Evolutionary conservation across 306 rosid genomes (phyloP), one percentile per base, ranked within the genome.

Genomic region (Vachellia collinsii): DNA sequence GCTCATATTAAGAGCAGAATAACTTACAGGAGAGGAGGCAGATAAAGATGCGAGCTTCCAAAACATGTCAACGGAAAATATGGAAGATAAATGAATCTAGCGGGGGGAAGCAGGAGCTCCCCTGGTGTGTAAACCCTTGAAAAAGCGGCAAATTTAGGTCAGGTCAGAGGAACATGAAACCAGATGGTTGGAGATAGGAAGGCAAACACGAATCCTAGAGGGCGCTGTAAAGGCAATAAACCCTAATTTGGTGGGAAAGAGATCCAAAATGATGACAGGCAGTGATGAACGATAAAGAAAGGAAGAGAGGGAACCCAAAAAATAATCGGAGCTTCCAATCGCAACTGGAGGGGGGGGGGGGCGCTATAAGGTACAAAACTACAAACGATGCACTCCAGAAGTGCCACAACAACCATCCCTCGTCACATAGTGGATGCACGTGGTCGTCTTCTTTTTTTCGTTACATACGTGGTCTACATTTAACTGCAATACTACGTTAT

Each of bases 41-140:
- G 97, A 93, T 9, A 95, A 90, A 87, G 99, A 83, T 4, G 98
- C 82, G 84, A 96, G 93, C 95, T 94, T 96, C 99, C 99, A 96
- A 77, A 96, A 96, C 99, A 96, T 96, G 92, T 65, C 83, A 94
- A 73, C 29, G 19, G 58, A 9, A 41, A 42, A 65, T 36, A 43
- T 75, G 42, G 79, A 54, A 29, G 70, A 68, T 22, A 20, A 17
- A 64, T 34, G 34, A 84, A 79, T 71, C 74, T 56, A 78, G 37
- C 23, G 19, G 70, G 79, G 25, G 50, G 83, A 72, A 83, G 90
- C 79, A 38, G 86, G 83, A 81, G 88, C 78, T 74, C 64, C 65
- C 51, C 79, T 86, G 98, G 88, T 92, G 97, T 82, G 86, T 54
- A 68, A 88, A 79, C 89, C 88, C 88, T 86, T 80, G 86, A 83